These are phyloP conservation scores for Thielaviopsis euricoi DNA, from an alignment of 2,329 filamentous ascomycete genomes.

Conservation along the genomic window DNA sequence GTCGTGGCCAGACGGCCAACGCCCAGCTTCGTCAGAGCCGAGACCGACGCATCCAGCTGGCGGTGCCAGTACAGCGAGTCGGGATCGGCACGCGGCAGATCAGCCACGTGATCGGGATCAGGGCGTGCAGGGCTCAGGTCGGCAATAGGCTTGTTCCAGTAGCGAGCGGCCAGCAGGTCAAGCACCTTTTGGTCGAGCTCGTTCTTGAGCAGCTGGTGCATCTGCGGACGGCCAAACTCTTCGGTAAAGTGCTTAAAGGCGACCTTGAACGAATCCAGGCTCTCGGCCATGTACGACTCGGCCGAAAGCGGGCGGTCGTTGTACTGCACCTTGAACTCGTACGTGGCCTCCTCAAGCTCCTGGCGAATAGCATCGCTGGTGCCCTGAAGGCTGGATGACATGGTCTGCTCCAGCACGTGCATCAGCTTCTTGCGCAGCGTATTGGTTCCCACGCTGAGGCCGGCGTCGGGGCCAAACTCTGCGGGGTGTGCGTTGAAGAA, in stretches of 20 bases:
- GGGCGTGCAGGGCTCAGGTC: slow-evolving; percentile 51
- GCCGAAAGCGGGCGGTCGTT: slow-evolving; percentile 90
- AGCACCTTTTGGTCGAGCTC: slow-evolving; percentile 91
- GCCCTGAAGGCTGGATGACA: slow-evolving; percentile 78
- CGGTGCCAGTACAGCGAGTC: slow-evolving; percentile 84
- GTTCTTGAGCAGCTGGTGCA: slow-evolving; percentile 74
- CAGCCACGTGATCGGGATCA: slow-evolving; percentile 56
- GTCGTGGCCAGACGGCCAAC: slow-evolving; percentile 85
- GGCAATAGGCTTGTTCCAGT: slow-evolving; percentile 94
- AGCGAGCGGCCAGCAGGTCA: slow-evolving; percentile 79
- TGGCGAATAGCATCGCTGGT: slow-evolving; percentile 88
- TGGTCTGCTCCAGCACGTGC: slow-evolving; percentile 90
- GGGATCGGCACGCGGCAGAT: slow-evolving; percentile 70
- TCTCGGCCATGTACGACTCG: slow-evolving; percentile 92
- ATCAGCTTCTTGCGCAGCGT: slow-evolving; percentile 90
- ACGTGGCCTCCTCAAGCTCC: slow-evolving; percentile 89
- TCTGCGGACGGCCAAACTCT: slow-evolving; percentile 74
- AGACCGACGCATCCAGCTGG: slow-evolving; percentile 83
- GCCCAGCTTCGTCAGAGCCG: slow-evolving; percentile 80
- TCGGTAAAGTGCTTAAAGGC: slow-evolving; percentile 91
- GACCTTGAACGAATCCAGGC: slow-evolving; percentile 91
- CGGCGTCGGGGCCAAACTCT: slow-evolving; percentile 59
- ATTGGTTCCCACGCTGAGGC: slow-evolving; percentile 64
- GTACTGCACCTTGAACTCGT: slow-evolving; percentile 99
- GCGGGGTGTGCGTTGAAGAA: slow-evolving; percentile 73